phyloP scores from a whole-genome alignment of 495 filamentous ascomycete species.

The Aspergillus heteromorphus region DNA sequence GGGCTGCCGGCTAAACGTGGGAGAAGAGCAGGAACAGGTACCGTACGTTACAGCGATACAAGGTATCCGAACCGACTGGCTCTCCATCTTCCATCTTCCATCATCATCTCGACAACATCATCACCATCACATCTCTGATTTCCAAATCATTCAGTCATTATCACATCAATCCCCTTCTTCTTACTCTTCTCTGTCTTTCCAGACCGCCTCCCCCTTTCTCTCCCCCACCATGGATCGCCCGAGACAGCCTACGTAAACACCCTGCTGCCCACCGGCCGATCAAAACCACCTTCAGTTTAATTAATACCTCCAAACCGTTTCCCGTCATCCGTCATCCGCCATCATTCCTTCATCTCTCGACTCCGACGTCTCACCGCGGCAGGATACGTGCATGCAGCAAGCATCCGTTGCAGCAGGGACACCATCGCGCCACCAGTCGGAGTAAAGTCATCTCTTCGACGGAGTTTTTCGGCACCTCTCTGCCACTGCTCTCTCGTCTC shows the following conservation, averaged over 20 bases:
- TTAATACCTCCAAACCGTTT: no score
- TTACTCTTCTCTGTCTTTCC: not conserved
- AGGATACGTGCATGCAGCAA: not conserved
- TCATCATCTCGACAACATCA: no score
- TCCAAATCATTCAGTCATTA: no score
- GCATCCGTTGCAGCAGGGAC: not conserved
- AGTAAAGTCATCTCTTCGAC: not conserved
- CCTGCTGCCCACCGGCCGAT: not conserved
- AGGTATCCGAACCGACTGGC: no score
- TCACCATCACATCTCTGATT: not conserved
- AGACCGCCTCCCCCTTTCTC: not conserved
- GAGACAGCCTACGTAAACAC: not conserved
- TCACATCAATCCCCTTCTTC: not conserved
- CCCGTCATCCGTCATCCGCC: not conserved
- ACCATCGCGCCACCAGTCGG: not conserved
- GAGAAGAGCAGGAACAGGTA: not conserved
- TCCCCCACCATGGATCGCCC: not conserved
- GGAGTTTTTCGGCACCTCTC: no score
- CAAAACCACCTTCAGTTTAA: not conserved
- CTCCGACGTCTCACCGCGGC: not conserved
- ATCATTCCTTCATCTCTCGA: not conserved
- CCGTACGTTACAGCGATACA: no score
- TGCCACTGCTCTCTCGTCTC: no score
- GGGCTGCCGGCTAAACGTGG: not conserved
- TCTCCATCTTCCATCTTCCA: no score